A percentile compares a stretch with the other conserved stretches of the same genome.
phyloP scores from a whole-genome alignment of 768 basidiomycete species.

The Suillus discolor region DNA sequence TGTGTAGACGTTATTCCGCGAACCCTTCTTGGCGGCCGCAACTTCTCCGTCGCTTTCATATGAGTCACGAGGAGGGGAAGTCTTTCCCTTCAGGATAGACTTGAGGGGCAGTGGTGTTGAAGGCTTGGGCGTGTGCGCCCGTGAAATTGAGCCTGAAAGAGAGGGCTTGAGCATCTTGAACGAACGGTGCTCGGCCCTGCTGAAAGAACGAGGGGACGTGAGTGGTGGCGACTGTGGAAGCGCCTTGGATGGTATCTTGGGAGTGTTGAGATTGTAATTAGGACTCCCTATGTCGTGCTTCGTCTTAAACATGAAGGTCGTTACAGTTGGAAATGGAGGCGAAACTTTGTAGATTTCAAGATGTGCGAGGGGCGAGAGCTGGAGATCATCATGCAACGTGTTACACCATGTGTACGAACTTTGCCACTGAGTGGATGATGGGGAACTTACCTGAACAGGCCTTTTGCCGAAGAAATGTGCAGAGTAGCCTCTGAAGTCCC shows the following conservation, averaged over 20 bases:
- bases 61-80: slow-evolving; percentile 19
- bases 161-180: background rate
- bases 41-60: slow-evolving; percentile 35
- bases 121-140: background rate
- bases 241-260: slow-evolving; percentile 4
- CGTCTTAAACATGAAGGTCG: slow-evolving; percentile 8
- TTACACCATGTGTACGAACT: slow-evolving; percentile 2
- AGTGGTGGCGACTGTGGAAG: slow-evolving; percentile 5
- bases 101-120: slow-evolving; percentile 21
- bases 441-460: slow-evolving; percentile 18
- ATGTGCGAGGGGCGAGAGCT: slow-evolving; percentile 13
- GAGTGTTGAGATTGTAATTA: slow-evolving; percentile 5
- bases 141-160: background rate
- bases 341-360: slow-evolving; percentile 22
- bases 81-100: slow-evolving; percentile 34
- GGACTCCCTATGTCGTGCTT: slow-evolving; percentile 6
- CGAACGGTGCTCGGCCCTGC: background rate
- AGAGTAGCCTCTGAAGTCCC: slow-evolving; percentile 20
- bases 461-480: slow-evolving; percentile 17
- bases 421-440: background rate
- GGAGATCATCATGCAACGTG: slow-evolving; percentile 3
- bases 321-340: slow-evolving; percentile 18
- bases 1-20: slow-evolving; percentile 21
- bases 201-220: slow-evolving; percentile 1
- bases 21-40: slow-evolving; percentile 22